A percentile compares a stretch with the other conserved stretches of the same genome.
phyloP scores from a whole-genome alignment of 306 rosid genomes.

The Cyclanthera cordifolia region DNA sequence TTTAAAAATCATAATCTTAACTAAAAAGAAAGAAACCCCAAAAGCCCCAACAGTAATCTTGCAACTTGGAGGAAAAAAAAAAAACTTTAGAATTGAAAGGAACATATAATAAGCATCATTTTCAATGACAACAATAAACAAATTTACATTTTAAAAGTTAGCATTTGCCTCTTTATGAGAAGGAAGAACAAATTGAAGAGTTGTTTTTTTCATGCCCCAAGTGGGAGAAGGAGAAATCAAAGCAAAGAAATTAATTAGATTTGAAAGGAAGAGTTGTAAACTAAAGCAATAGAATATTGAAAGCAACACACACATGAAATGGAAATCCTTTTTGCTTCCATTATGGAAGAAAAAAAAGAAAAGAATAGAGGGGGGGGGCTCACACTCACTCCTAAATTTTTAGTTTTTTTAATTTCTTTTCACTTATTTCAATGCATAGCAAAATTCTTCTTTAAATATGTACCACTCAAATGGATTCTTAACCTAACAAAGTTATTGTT shows the following conservation, averaged over 20 bases:
- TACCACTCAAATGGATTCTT: slow-evolving; percentile 1
- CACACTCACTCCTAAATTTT: not conserved
- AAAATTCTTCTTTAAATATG: not conserved
- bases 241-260: not conserved
- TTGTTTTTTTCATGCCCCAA: not conserved
- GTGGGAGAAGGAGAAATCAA: not conserved
- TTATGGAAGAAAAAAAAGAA: not conserved
- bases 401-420: not conserved
- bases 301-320: not conserved
- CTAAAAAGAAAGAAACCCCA: not conserved
- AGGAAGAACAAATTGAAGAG: slow-evolving; percentile 7
- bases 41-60: not conserved
- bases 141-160: not conserved
- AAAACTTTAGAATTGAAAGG: not conserved
- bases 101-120: not conserved
- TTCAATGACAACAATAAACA: slow-evolving; percentile 9
- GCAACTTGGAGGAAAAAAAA: not conserved
- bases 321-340: slow-evolving; percentile 3
- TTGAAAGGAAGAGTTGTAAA: not conserved
- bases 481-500: slow-evolving; percentile 8
- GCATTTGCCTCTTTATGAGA: slow-evolving; percentile 8
- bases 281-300: slow-evolving; percentile 8
- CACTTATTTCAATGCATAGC: not conserved
- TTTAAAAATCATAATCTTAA: not conserved
- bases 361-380: slow-evolving; percentile 1